Base-by-base conservation (phyloP, 345 rosid species). In the Nasturtium officinale region DNA sequence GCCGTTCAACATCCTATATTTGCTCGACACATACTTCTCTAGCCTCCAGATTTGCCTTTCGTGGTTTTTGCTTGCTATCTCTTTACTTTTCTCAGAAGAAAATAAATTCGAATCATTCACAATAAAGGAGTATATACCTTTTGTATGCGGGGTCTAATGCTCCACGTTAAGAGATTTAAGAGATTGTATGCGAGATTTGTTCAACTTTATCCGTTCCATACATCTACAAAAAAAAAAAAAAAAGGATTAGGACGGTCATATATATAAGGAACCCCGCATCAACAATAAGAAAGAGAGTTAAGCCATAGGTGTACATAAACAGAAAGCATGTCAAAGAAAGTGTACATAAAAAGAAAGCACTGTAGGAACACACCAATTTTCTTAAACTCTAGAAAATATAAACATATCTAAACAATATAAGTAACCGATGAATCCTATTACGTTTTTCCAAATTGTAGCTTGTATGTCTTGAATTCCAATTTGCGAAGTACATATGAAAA, bases 1-100 rank as follows among this genome's bases (percentile, higher is more conserved):
- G 78, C 78, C 78, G 78, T 67, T 75, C 35, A 59, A 51, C 69
- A 40, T 60, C 73, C 48, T 75, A 1, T 75, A 25, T 40, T 67
- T 67, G 62, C 29, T 40, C 48, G 73, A 40, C 78, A 75, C 78
- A 57, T 57, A 75, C 8, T 17, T 50, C 50, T 46, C 61, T 28
- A 13, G 7, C 25, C 62, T 25, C 26, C 12, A 9, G 17, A 10
- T 52, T 62, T 51, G 10, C 17, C 54, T 29, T 35, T 21, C 55
- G 64, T 43, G 45, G 55, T 1, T 57, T 57, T 40, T 40, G 16
- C 46, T 42, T 43, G 73, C 10, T 9, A 1, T 47, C 57, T 21
- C 25, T 57, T 23, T 21, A n/a, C 17, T 57, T 59, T 33, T 48
- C 20, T 70, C 38, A 16, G 74, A 46, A 5, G 7, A 8, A 12